Base-by-base conservation (phyloP, 148 eudicot species). In the Agrostemma githago region DNA sequence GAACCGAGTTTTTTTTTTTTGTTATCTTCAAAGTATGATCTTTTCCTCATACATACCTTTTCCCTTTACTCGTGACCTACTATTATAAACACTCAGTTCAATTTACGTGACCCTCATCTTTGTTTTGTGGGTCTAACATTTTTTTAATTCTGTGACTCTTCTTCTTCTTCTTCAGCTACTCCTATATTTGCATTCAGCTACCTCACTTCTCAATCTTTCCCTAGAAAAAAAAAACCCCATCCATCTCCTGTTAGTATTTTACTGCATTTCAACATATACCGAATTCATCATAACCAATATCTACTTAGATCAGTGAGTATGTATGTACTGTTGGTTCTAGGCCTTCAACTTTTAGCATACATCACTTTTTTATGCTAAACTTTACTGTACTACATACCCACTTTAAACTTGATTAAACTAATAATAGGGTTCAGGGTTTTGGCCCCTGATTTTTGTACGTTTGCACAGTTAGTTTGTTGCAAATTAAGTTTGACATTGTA, bases 361-460 rank as follows among this genome's bases (percentile, higher is more conserved):
- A 15, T 48, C 43, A 60, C 51, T 19, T 41, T 68, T 74, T 62
- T 26, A 26, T 26, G 62, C 71, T 51, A 34, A 57, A 61, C 39
- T 26, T 61, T 61, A 64, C 7, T 26, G 39, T 7, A 26, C 34
- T 26, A 26, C 34, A 26, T 26, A 26, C 34, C 0, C 44, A 17
- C 66, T 62, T 62, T 64, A 9, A 11, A 37, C 39, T 39, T 37
- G 43, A 66, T 6, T 14, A 40, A 62, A 15, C 2, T 40, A 16
- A 41, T 62, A 59, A 34, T 66, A 78, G 83, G 92, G 89, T 88
- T 86, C 84, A 72, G 85, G 85, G 83, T 85, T 87, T 81, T 79
- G 77, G 66, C 21, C 34, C 34, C 34, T 26, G 34, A 26, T 26
- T 15, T 66, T 14, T n/a, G 16, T 65, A 17, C 68, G 34, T 26